phyloP scores from a whole-genome alignment of 2,329 filamentous ascomycete species.

The Alternaria incomplexa region DNA sequence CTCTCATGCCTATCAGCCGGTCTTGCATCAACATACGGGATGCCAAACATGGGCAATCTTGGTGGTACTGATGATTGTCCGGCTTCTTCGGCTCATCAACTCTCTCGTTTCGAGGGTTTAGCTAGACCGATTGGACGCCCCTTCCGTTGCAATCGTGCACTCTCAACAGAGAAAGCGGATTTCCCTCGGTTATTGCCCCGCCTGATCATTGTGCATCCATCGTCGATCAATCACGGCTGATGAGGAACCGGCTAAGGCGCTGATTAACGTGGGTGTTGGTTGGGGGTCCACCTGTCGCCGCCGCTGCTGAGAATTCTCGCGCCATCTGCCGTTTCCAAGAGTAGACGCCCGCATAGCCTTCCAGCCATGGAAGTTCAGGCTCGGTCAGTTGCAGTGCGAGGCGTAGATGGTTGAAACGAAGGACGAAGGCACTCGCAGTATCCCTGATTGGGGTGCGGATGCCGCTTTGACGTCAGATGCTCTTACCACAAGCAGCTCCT shows the following conservation, averaged over 20 bases:
- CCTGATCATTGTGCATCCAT: neutral
- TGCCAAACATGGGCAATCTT: neutral
- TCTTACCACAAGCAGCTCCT: neutral
- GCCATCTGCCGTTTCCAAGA: neutral
- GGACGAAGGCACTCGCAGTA: neutral
- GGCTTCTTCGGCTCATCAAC: neutral
- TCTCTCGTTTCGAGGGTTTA: neutral
- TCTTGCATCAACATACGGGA: neutral
- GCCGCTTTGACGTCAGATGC: neutral
- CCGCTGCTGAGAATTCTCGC: neutral
- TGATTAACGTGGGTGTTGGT: constrained; percentile 3
- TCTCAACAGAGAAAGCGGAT: neutral
- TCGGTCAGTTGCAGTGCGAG: neutral
- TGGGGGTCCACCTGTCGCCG: constrained; percentile 1
- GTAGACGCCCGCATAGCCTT: neutral
- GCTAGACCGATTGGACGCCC: neutral
- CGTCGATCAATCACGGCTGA: constrained; percentile 4
- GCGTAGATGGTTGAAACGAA: neutral
- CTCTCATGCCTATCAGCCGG: neutral
- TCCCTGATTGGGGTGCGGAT: neutral
- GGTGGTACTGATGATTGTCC: neutral
- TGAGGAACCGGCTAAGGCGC: constrained; percentile 4
- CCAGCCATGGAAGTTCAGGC: neutral
- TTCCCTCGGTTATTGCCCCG: neutral
- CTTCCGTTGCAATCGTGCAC: neutral